These are phyloP conservation scores for Juncus inflexus DNA, from an alignment of 176 grass and related monocot genomes.

Conservation along the genomic window DNA sequence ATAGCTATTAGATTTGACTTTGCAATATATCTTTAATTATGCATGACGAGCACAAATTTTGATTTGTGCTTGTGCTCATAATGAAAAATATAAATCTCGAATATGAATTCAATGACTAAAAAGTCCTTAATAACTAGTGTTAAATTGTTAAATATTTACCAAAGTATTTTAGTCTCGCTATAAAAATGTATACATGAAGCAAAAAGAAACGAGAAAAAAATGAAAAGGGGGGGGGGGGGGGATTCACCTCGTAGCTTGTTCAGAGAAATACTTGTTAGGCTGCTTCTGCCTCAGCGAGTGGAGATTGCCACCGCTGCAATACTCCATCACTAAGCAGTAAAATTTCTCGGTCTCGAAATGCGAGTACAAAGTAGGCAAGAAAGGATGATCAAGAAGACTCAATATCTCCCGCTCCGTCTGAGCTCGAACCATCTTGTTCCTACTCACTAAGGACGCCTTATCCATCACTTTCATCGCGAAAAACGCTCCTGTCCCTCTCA, in stretches of 20 bases:
- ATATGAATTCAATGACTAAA: too few relatives aligned
- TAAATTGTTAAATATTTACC: too few relatives aligned
- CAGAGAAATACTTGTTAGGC: constrained; percentile 61
- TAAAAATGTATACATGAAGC: too few relatives aligned
- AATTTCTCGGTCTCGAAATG: constrained; percentile 91
- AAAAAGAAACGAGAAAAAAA: background rate
- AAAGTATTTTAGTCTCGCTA: too few relatives aligned
- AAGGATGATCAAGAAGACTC: constrained; percentile 71
- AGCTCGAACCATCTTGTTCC: constrained; percentile 79
- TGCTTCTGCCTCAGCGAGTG: constrained; percentile 84
- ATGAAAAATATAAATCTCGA: too few relatives aligned
- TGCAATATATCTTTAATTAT: too few relatives aligned
- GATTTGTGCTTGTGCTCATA: too few relatives aligned
- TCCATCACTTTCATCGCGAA: constrained; percentile 99
- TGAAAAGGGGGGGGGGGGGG: background rate
- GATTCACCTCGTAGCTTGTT: constrained; percentile 66
- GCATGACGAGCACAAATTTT: too few relatives aligned
- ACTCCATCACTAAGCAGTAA: constrained; percentile 93
- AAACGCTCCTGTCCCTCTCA: constrained; percentile 46
- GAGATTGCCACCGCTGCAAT: constrained; percentile 92
- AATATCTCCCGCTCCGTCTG: constrained; percentile 89
- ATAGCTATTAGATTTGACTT: too few relatives aligned
- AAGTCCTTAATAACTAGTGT: too few relatives aligned
- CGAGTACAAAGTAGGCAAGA: constrained; percentile 86
- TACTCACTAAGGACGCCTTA: constrained; percentile 53